Base-by-base conservation (phyloP, 2,329 filamentous ascomycete genomes). In the Trematosphaeria pertusa region DNA sequence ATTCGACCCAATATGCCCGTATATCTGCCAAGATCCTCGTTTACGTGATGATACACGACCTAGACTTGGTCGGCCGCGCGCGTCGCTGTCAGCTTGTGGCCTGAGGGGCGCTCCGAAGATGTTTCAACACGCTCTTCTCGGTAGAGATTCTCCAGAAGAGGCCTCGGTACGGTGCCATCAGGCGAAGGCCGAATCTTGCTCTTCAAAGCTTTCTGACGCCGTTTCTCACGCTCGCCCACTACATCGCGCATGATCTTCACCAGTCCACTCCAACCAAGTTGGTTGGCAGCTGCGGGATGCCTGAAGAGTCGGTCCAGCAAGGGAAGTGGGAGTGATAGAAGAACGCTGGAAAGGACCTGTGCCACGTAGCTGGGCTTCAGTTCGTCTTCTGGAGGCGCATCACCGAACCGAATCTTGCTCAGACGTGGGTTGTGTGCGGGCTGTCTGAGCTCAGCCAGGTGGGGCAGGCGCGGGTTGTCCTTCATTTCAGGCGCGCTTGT, bases 361-460 rank as follows among this genome's bases (percentile, higher is more conserved):
- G 79, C 77, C 21, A 77, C 53, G 38, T 59, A 58, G 15, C 66
- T 70, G 9, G 70, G 60, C 30, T 71, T 66, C 21, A 64, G 59
- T 9, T 77, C 72, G 24, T 78, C 71, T 19, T 74, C 73, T 2
- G 64, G 57, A 2, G 82, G 74, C 15, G 87, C 73, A 54, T 89
- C 86, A n/a, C 87, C 87, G 60, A 91, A 91, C 50, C 85, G 83
- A 41, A 91, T 89, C 51, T 78, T 80, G 50, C 80, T 81, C 9
- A 88, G 73, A 19, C 84, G 81, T 30, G 79, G 78, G 39, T 83
- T 75, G 40, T 75, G 74, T 3, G 65, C 63, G 9, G 70, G 61
- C 5, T 70, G 58, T 18, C 69, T 67, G 46, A 67, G 59, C 15
- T 73, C 63, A n/a, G 62, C 46, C 14, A 73, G 37, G 17, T 54